These are phyloP conservation scores for Yamadazyma scolyti DNA, from an alignment of 805 yeast genomes.

Conservation along the genomic window DNA sequence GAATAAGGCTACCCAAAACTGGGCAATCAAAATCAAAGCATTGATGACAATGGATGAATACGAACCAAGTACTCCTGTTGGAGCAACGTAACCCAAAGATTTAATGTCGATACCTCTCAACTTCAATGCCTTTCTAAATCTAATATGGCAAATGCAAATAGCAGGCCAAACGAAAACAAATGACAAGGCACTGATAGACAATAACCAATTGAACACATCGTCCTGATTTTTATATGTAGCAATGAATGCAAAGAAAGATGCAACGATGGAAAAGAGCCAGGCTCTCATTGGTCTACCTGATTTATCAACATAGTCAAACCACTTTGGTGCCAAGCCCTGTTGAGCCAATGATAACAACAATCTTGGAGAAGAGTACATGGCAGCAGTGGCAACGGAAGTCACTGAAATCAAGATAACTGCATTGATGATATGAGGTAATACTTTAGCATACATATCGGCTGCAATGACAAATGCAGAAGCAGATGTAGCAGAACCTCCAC, in stretches of 20 bases:
- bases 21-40: conserved; percentile 34
- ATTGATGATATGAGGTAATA: conserved; percentile 39
- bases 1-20: conserved; percentile 43
- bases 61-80: conserved; percentile 41
- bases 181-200: conserved; percentile 39
- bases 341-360: conserved; percentile 40
- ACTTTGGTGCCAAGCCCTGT: conserved; percentile 39
- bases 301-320: conserved; percentile 38
- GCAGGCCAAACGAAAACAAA: conserved; percentile 42
- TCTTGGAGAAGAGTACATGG: conserved; percentile 41
- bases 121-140: conserved; percentile 38
- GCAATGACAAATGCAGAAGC: conserved; percentile 44
- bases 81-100: conserved; percentile 32
- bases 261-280: conserved; percentile 27
- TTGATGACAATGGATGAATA: conserved; percentile 29
- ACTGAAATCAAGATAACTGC: conserved; percentile 39
- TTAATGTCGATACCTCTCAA: conserved; percentile 22
- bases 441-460: conserved; percentile 35
- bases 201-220: conserved; percentile 39
- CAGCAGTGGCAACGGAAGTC: conserved; percentile 40
- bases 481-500: conserved; percentile 27
- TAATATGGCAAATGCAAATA: conserved; percentile 36
- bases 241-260: conserved; percentile 37
- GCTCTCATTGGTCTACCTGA: conserved; percentile 40
- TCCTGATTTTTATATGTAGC: conserved; percentile 39